Conservation (phyloP, 2,329 filamentous ascomycete genomes). For the Claviceps sp. region DNA sequence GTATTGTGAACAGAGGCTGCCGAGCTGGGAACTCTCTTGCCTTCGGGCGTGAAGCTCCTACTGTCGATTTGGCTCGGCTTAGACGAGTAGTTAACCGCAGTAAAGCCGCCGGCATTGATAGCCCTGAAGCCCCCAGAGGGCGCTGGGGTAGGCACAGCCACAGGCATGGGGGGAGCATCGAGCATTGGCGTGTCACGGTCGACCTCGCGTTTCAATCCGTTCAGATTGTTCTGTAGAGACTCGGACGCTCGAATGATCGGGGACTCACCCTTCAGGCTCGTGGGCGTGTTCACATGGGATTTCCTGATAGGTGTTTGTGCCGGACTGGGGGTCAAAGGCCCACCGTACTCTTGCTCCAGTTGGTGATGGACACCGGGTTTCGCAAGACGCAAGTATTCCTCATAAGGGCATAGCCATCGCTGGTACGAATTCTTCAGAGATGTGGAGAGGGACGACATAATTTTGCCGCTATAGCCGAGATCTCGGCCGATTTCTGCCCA, state of each 20-base stretch:
- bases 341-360: constrained; percentile 83
- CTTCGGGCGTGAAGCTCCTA: constrained; percentile 48
- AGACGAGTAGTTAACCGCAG: constrained; percentile 58
- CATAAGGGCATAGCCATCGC: constrained; percentile 91
- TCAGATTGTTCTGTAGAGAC: constrained; percentile 35
- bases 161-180: constrained; percentile 29
- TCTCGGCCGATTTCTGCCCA: constrained; percentile 98
- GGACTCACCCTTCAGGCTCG: constrained; percentile 48
- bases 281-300: constrained; percentile 45
- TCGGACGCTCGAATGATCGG: constrained; percentile 48
- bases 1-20: constrained; percentile 50
- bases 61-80: constrained; percentile 50
- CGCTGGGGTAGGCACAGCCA: constrained; percentile 16
- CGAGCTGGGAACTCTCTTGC: constrained; percentile 49
- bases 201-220: constrained; percentile 29
- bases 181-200: constrained; percentile 35
- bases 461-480: constrained; percentile 95
- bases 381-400: constrained; percentile 80
- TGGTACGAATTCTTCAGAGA: constrained; percentile 98
- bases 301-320: constrained; percentile 58
- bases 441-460: constrained; percentile 96
- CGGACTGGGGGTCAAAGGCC: constrained; percentile 68
- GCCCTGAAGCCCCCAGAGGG: constrained; percentile 18
- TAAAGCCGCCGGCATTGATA: constrained; percentile 48
- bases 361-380: constrained; percentile 97